These are phyloP conservation scores for Paraglomus occultum DNA, from an alignment of 192 early-diverging fungal genomes.

Conservation along the genomic window DNA sequence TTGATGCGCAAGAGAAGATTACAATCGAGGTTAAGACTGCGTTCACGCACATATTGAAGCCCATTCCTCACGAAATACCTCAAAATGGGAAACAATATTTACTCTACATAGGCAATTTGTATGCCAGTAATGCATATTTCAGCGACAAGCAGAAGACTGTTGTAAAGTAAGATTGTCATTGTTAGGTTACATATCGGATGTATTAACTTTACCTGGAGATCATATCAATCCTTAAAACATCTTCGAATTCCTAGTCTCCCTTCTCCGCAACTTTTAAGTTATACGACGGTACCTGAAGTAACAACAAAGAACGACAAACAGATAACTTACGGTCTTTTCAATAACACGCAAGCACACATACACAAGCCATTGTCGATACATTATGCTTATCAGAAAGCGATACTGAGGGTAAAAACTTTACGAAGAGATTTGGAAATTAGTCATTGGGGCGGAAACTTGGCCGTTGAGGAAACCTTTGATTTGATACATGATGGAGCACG, in stretches of 20 bases:
- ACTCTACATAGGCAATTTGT: constrained; percentile 57
- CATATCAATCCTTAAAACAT: constrained; percentile 1
- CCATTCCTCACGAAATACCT: constrained; percentile 51
- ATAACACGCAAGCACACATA: constrained; percentile 40
- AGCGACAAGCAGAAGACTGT: constrained; percentile 74
- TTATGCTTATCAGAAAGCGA: constrained; percentile 60
- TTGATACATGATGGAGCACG: constrained; percentile 73
- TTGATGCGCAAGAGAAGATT: constrained; percentile 58
- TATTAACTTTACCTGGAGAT: not conserved
- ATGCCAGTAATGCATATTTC: constrained; percentile 65
- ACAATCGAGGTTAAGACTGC: constrained; percentile 56
- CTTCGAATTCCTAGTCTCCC: constrained; percentile 33
- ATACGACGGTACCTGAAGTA: constrained; percentile 35
- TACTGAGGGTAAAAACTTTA: constrained; percentile 57
- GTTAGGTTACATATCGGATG: not conserved
- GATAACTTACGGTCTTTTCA: constrained; percentile 76
- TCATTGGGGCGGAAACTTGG: constrained; percentile 80
- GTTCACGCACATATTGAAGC: constrained; percentile 43
- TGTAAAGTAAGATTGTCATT: constrained; percentile 59
- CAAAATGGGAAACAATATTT: constrained; percentile 72
- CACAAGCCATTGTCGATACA: constrained; percentile 54
- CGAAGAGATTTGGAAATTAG: constrained; percentile 77
- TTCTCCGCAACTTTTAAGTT: constrained; percentile 39
- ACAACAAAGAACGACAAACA: constrained; percentile 49
- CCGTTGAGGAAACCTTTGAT: constrained; percentile 79